These are phyloP conservation scores for Mycena floridula DNA, from an alignment of 768 basidiomycete species.

Conservation along the genomic window DNA sequence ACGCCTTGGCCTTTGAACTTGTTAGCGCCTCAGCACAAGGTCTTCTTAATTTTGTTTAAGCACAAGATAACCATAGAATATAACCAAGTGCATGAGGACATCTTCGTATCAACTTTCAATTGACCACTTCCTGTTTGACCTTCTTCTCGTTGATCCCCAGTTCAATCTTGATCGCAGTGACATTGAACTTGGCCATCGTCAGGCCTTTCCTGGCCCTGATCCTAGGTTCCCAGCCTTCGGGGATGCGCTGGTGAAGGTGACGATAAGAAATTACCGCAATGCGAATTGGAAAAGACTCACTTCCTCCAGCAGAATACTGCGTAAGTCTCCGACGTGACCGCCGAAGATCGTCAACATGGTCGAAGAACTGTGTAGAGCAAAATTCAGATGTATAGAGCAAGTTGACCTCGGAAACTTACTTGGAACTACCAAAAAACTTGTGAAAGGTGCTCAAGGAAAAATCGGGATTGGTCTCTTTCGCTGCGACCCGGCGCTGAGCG, in stretches of 20 bases:
- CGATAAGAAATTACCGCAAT: too few relatives aligned
- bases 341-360: slow-evolving; percentile 65
- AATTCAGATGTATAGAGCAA: slow-evolving; percentile 1
- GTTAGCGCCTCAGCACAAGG: too few relatives aligned
- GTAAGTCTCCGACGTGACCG: slow-evolving; percentile 49
- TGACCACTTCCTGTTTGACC: slow-evolving; percentile 6
- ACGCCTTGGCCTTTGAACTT: too few relatives aligned
- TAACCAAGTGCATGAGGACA: neutral
- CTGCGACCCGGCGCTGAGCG: slow-evolving; percentile 60
- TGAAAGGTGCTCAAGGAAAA: slow-evolving; percentile 47
- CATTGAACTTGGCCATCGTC: slow-evolving; percentile 53
- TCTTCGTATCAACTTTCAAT: neutral
- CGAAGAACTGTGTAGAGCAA: slow-evolving; percentile 38
- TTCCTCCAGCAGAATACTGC: slow-evolving; percentile 57
- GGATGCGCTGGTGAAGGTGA: too few relatives aligned
- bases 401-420: slow-evolving; percentile 38
- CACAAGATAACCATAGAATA: neutral
- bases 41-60: too few relatives aligned
- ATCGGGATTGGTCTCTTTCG: slow-evolving; percentile 45
- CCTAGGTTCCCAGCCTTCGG: slow-evolving; percentile 65
- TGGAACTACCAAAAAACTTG: slow-evolving; percentile 58
- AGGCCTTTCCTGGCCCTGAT: slow-evolving; percentile 50
- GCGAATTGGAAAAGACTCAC: too few relatives aligned
- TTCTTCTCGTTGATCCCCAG: slow-evolving; percentile 30
- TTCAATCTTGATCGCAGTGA: slow-evolving; percentile 36